Conservation (phyloP, 2,329 filamentous ascomycete species). For the Conoideocrella luteorostrata region DNA sequence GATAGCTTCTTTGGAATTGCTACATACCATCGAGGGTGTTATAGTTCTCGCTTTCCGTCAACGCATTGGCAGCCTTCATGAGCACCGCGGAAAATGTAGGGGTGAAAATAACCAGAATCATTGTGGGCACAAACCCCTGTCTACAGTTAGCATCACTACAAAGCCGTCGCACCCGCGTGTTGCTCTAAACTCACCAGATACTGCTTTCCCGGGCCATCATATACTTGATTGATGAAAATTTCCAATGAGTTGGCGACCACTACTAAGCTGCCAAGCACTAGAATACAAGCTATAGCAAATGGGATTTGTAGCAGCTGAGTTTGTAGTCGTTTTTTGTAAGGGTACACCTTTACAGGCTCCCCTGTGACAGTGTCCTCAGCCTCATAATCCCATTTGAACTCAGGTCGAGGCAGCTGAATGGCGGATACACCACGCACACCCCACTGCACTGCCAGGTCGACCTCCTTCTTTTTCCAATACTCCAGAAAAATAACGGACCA, state of each 20-base stretch:
- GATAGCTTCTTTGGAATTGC: neutral
- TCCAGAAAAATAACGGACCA: constrained; percentile 90
- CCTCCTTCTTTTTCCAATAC: constrained; percentile 92
- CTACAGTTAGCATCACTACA: constrained; percentile 6
- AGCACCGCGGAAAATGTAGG: constrained; percentile 72
- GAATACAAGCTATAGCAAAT: constrained; percentile 68
- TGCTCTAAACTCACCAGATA: constrained; percentile 56
- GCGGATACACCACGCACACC: constrained; percentile 76
- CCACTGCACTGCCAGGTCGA: constrained; percentile 82
- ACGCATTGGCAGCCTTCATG: constrained; percentile 65
- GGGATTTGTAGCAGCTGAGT: constrained; percentile 78
- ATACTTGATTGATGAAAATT: constrained; percentile 92
- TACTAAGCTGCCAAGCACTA: constrained; percentile 74
- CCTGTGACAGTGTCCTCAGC: constrained; percentile 75
- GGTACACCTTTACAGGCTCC: constrained; percentile 69
- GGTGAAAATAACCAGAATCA: constrained; percentile 75
- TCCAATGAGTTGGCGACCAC: constrained; percentile 85
- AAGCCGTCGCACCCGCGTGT: too few species aligned
- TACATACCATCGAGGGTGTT: constrained; percentile 67
- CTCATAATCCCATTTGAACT: constrained; percentile 76
- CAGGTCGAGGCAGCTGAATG: constrained; percentile 69
- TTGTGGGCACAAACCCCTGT: constrained; percentile 79
- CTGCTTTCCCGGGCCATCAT: constrained; percentile 79
- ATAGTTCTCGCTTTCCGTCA: constrained; percentile 88
- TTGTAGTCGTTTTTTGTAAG: constrained; percentile 65